phyloP scores from a whole-genome alignment of 768 basidiomycete species.

The Tricholoma hemisulphureum region DNA sequence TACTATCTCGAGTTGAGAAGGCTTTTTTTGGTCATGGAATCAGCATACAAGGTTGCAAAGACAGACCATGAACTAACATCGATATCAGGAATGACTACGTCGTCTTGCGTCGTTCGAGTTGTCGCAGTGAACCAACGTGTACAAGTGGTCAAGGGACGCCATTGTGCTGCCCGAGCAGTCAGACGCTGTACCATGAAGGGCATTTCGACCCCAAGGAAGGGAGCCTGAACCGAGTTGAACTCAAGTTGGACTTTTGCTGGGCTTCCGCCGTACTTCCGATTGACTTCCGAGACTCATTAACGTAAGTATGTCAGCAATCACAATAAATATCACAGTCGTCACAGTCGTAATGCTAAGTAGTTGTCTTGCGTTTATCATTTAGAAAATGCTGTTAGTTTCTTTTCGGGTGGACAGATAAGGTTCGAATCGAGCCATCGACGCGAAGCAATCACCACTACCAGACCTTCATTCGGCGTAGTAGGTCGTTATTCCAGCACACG shows the following conservation, averaged over 20 bases:
- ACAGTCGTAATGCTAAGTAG: too few species aligned
- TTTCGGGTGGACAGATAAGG: too few species aligned
- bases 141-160: slow-evolving; percentile 8
- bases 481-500: too few species aligned
- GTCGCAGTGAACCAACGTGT: slow-evolving; percentile 11
- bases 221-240: neutral
- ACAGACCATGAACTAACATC: slow-evolving; percentile 26
- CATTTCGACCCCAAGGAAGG: slow-evolving; percentile 1
- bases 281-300: too few species aligned
- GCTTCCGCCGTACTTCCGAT: too few species aligned
- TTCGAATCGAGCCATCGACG: too few species aligned
- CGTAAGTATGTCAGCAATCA: too few species aligned
- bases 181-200: slow-evolving; percentile 13
- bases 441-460: too few species aligned
- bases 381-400: too few species aligned
- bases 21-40: slow-evolving; percentile 34
- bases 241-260: neutral
- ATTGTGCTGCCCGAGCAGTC: slow-evolving; percentile 3
- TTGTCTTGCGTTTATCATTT: too few species aligned
- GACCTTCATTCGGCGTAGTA: too few species aligned
- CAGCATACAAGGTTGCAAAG: neutral
- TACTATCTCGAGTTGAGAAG: slow-evolving; percentile 49
- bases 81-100: slow-evolving; percentile 31
- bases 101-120: slow-evolving; percentile 8
- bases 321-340: too few species aligned